Evolutionary conservation across 352 stramenopile genomes (phyloP).

Genomic region (Aphanomyces invadans): DNA sequence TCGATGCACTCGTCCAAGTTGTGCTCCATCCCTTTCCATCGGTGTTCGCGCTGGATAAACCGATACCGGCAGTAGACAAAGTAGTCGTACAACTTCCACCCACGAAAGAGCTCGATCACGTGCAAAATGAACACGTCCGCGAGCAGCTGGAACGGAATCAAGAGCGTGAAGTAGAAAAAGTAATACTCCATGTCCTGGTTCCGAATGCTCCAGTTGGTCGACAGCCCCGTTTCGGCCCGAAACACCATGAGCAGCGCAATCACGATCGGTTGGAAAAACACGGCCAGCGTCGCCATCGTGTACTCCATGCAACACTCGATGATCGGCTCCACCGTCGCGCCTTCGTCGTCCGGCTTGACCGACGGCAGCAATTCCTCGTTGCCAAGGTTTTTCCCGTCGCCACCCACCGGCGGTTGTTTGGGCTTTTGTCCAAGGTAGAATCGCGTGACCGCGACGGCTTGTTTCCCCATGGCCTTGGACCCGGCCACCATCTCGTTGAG

Average conservation of each 20-base stretch:
- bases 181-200: slow-evolving; percentile 98
- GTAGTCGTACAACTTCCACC: slow-evolving; percentile 98
- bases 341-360: slow-evolving; percentile 45
- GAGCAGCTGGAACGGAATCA: slow-evolving; percentile 92
- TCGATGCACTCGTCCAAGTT: slow-evolving; percentile 97
- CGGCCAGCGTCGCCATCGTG: slow-evolving; percentile 84
- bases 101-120: slow-evolving; percentile 94
- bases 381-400: background rate
- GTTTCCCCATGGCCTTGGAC: slow-evolving; percentile 36
- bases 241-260: slow-evolving; percentile 95
- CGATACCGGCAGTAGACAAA: slow-evolving; percentile 93
- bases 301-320: slow-evolving; percentile 90
- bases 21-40: slow-evolving; percentile 95
- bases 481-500: slow-evolving; percentile 36
- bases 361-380: slow-evolving; percentile 30
- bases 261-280: slow-evolving; percentile 92
- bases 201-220: slow-evolving; percentile 93
- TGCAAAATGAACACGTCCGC: slow-evolving; percentile 94
- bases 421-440: slow-evolving; percentile 12
- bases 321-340: slow-evolving; percentile 94
- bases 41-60: slow-evolving; percentile 93
- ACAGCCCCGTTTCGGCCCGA: slow-evolving; percentile 88
- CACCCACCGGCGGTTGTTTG: background rate
- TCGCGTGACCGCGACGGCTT: slow-evolving; percentile 13
- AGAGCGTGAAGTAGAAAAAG: slow-evolving; percentile 91